These are phyloP conservation scores for Penicillium maclennaniae DNA, from an alignment of 495 filamentous ascomycete genomes.

Conservation along the genomic window DNA sequence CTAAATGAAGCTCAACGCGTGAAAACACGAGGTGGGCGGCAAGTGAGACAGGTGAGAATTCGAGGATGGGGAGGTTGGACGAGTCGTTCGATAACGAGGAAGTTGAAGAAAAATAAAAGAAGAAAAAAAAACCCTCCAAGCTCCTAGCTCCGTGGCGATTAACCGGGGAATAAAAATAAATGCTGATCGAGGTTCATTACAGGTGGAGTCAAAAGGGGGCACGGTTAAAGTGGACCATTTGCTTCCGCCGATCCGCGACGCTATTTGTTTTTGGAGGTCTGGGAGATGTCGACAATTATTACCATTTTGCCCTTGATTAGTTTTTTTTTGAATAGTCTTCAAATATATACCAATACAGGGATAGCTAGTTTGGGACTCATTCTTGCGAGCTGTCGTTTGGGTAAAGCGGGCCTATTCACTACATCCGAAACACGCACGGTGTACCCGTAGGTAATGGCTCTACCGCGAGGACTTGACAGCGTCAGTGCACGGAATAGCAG, in stretches of 20 bases:
- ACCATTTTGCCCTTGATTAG: neutral
- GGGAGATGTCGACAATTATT: conserved; percentile 2
- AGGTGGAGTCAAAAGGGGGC: conserved; percentile 20
- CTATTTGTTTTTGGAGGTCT: conserved; percentile 7
- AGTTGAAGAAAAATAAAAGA: neutral
- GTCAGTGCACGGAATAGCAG: neutral
- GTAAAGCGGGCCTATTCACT: neutral
- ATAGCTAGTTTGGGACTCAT: neutral
- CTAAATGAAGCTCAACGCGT: neutral
- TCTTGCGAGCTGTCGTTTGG: neutral
- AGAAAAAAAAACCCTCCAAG: neutral
- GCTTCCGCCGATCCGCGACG: conserved; percentile 15
- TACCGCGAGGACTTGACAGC: neutral
- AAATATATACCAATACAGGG: neutral
- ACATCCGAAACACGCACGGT: neutral
- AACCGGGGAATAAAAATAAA: conserved; percentile 7
- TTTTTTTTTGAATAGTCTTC: neutral
- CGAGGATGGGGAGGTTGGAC: neutral
- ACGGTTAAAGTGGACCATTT: conserved; percentile 12
- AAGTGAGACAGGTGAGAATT: neutral
- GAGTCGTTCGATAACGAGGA: neutral
- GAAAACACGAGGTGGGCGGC: conserved; percentile 8
- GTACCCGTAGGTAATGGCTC: neutral
- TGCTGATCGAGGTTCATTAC: conserved; percentile 11
- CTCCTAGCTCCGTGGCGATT: neutral